Evolutionary conservation across 1,284 basidiomycete genomes (phyloP).

Genomic region (Moniliella sp.): DNA sequence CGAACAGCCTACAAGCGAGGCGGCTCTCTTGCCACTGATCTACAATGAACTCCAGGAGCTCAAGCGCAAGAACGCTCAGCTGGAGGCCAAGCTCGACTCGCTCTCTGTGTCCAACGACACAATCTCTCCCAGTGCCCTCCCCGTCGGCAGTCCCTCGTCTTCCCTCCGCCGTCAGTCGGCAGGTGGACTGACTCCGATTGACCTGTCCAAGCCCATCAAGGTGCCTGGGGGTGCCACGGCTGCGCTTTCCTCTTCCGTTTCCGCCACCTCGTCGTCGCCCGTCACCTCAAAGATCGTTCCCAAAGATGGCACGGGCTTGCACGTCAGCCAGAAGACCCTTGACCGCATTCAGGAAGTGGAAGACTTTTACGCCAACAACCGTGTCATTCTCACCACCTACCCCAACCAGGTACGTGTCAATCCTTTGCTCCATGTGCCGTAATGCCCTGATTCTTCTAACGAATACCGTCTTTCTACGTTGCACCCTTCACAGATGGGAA

Average conservation of each 20-base stretch:
- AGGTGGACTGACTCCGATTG: neutral
- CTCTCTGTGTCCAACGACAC: slow-evolving; percentile 12
- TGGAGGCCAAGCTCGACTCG: slow-evolving; percentile 18
- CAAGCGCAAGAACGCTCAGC: slow-evolving; percentile 15
- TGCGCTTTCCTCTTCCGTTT: neutral
- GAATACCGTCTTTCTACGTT: slow-evolving; percentile 37
- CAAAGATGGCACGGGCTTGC: neutral
- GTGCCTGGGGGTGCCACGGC: neutral
- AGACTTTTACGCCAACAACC: slow-evolving; percentile 2
- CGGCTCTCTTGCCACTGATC: slow-evolving; percentile 11
- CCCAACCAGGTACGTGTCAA: slow-evolving; percentile 14
- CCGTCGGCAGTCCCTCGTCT: neutral
- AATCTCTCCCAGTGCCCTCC: slow-evolving; percentile 6
- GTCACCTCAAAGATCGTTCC: neutral
- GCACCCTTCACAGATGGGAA: slow-evolving; percentile 35
- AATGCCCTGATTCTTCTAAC: slow-evolving; percentile 33
- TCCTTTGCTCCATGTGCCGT: neutral
- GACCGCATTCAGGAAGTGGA: neutral
- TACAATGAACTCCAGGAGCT: slow-evolving; percentile 19
- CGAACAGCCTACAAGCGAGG: too few relatives aligned
- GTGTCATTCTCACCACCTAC: slow-evolving; percentile 23
- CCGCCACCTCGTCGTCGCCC: neutral
- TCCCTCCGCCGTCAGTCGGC: neutral
- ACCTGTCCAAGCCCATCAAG: neutral
- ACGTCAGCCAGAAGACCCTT: neutral